Evolutionary conservation across 495 filamentous ascomycete species (phyloP).

Genomic region (Tuber aestivum): DNA sequence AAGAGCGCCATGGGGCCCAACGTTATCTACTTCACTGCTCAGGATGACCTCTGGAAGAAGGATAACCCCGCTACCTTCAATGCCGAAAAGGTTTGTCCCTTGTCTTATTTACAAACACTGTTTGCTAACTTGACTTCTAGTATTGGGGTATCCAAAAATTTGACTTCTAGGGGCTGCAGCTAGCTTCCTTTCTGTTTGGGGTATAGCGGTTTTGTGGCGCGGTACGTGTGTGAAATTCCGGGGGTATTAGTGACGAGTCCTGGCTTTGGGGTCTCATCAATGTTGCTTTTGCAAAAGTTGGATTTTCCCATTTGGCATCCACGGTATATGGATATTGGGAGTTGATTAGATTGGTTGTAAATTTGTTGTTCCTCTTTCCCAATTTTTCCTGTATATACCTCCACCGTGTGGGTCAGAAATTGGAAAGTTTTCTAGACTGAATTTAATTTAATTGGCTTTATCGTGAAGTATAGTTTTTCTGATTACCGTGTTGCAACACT

Average conservation of each 20-base stretch:
- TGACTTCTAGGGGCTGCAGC: background rate
- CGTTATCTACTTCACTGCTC: slow-evolving; percentile 66
- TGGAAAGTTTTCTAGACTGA: background rate
- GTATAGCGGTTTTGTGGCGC: background rate
- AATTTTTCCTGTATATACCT: background rate
- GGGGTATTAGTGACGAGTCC: background rate
- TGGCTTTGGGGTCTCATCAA: background rate
- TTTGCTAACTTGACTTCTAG: slow-evolving; percentile 22
- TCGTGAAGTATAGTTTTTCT: background rate
- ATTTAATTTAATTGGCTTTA: slow-evolving; percentile 2
- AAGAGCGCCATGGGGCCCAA: slow-evolving; percentile 51
- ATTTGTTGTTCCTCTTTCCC: background rate
- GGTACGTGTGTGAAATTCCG: background rate
- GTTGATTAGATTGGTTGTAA: background rate
- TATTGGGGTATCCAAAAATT: slow-evolving; percentile 25
- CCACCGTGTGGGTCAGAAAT: background rate
- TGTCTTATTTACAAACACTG: background rate
- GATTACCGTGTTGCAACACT: background rate
- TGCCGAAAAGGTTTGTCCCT: slow-evolving; percentile 53
- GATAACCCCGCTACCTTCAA: slow-evolving; percentile 57
- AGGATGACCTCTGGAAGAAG: slow-evolving; percentile 74
- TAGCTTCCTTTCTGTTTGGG: background rate
- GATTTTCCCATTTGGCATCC: background rate
- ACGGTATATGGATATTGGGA: background rate
- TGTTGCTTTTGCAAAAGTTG: background rate